Base-by-base conservation (phyloP, 192 early-diverging fungal genomes). In the Chytriomyces sp. region DNA sequence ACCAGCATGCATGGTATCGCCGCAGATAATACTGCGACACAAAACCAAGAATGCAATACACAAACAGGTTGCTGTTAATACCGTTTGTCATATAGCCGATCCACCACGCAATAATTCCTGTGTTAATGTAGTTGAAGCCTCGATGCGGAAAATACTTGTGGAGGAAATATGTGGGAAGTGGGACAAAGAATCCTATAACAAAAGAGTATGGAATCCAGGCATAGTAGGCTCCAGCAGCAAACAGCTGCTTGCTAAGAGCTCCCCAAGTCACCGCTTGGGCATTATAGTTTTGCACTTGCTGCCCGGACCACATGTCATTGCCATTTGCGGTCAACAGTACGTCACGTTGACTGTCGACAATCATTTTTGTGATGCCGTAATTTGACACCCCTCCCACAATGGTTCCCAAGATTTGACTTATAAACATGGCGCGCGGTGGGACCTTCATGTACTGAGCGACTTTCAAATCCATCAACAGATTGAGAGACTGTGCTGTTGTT, bases 221-320 rank as follows among this genome's bases (percentile, higher is more conserved):
- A 79, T 90, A 90, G 5, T 76, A 75, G 55, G 82, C 90, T 70
- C 82, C 90, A 75, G 81, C 70, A 26, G 85, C 85, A 71, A 92
- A 91, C 82, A 91, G 87, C 49, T 83, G 87, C 36, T 75, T 78
- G 7, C 26, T 44, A 5, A 66, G 7, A 4, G 90, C 81, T 58
- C 93, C 93, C 91, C 91, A 95, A 37, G 93, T 89, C 5, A 93
- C 83, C 8, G 89, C 89, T 0, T 88, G 88, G 0, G 91, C 89
- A 64, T 86, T 88, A 75, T 92, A 91, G 6, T 82, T 81, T 56
- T 83, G 73, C 41, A 81, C 76, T 72, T 75, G 54, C 63, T 85
- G 87, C 65, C 90, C 89, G 0, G 88, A 86, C 76, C 89, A 92
- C 4, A 89, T 89, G 14, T 85, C 86, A 8, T 83, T 83, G 3